phyloP scores from a whole-genome alignment of 192 early-diverging fungal species.

The Gorgonomyces haynaldii region DNA sequence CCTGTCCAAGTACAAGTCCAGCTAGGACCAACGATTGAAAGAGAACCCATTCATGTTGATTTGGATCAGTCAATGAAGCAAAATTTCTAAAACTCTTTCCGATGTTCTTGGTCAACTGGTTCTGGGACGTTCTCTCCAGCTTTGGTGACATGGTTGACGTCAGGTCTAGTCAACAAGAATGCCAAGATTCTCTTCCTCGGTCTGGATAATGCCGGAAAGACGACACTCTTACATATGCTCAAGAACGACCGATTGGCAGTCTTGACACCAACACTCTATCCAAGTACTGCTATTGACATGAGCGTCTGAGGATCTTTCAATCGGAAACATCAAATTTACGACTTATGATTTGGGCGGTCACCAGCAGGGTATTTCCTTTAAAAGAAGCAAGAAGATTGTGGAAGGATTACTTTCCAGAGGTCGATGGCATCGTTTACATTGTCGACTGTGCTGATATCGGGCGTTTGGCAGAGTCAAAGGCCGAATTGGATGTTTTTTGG shows the following conservation, averaged over 20 bases:
- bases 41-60: not conserved
- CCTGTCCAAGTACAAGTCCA: no score
- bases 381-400: conserved; percentile 79
- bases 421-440: conserved; percentile 95
- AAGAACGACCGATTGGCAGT: conserved; percentile 96
- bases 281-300: conserved; percentile 55
- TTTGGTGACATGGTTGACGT: conserved; percentile 56
- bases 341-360: conserved; percentile 98
- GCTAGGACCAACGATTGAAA: no score
- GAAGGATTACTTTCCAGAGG: conserved; percentile 99
- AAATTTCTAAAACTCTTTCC: conserved; percentile 9
- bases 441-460: conserved; percentile 82
- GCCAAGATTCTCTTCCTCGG: conserved; percentile 98
- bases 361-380: conserved; percentile 55
- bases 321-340: conserved; percentile 94
- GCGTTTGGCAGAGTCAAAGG: conserved; percentile 81
- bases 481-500: conserved; percentile 74
- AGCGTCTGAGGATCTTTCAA: conserved; percentile 93
- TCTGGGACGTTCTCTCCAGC: conserved; percentile 81
- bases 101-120: conserved; percentile 98
- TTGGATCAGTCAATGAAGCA: not conserved
- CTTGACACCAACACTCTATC: conserved; percentile 91
- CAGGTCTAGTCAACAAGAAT: conserved; percentile 97
- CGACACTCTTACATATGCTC: conserved; percentile 96
- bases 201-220: conserved; percentile 97